Evolutionary conservation across 2,329 filamentous ascomycete species (phyloP).

Genomic region (Xylaria sp.): DNA sequence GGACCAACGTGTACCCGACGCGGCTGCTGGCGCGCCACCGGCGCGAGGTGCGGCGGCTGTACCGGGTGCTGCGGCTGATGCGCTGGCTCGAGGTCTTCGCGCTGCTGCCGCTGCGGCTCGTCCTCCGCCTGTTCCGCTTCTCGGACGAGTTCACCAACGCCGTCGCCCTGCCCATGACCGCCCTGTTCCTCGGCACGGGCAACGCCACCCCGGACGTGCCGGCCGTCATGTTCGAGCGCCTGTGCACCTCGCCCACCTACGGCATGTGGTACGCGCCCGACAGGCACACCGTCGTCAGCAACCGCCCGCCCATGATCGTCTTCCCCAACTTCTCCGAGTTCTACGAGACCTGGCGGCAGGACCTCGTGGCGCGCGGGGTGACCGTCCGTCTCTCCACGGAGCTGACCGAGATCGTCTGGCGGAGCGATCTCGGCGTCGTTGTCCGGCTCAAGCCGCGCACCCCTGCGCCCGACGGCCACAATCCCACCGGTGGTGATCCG

Average conservation of each 20-base stretch:
- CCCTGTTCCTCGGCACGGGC: constrained; percentile 40
- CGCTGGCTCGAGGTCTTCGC: constrained; percentile 58
- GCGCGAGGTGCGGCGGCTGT: constrained; percentile 52
- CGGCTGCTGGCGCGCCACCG: constrained; percentile 53
- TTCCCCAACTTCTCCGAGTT: constrained; percentile 60
- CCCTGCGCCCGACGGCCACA: constrained; percentile 37
- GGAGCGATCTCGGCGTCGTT: constrained; percentile 53
- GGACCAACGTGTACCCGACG: constrained; percentile 60
- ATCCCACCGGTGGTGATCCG: constrained; percentile 34
- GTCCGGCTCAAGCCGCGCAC: constrained; percentile 47
- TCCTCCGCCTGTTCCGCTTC: constrained; percentile 37
- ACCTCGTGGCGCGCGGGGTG: constrained; percentile 53
- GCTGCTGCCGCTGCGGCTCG: constrained; percentile 46
- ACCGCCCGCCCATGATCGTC: constrained; percentile 60
- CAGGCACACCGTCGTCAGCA: constrained; percentile 40
- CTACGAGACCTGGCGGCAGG: constrained; percentile 55
- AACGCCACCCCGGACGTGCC: constrained; percentile 40
- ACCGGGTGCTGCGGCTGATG: constrained; percentile 52
- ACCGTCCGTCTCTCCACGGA: constrained; percentile 56
- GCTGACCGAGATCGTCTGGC: constrained; percentile 50
- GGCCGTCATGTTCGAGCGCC: constrained; percentile 39
- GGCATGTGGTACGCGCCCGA: constrained; percentile 59
- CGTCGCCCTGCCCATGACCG: constrained; percentile 41
- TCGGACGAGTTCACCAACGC: constrained; percentile 38
- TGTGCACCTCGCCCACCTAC: constrained; percentile 50